Base-by-base conservation (phyloP, 768 basidiomycete genomes). In the Lactifluus hygrophoroides region DNA sequence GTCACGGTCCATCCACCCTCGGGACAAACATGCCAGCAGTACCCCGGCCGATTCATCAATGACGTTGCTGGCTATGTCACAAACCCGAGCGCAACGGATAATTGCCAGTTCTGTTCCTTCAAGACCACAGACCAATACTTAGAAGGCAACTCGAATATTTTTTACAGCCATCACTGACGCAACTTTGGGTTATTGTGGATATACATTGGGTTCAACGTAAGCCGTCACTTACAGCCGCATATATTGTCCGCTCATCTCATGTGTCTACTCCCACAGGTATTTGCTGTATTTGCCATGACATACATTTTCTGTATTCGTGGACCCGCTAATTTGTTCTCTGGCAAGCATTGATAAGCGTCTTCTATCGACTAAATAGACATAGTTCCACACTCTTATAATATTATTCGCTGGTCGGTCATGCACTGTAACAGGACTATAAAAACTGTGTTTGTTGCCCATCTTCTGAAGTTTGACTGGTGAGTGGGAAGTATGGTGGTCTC, bases 121-220 rank as follows among this genome's bases (percentile, higher is more conserved):
- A 67, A 73, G n/a, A 77, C 76, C 0, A 82, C 85, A 0, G 84
- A 90, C 67, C 68, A 76, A 42, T 88, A 80, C 74, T 70, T 88
- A 51, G 71, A 64, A 3, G 60, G 63, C 9, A 72, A 65, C 60
- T 86, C 90, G 71, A 85, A 83, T 63, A 84, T 89, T 32, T 74
- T 68, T 46, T 90, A 85, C 59, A 59, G 72, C 59, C 69, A 77
- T 49, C 70, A 69, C 37, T 82, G 79, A 77, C 69, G 79, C 27
- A 64, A 80, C 66, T 70, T 79, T 35, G 79, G 77, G 5, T 61
- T 82, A 44, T 66, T 82, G 64, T 71, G 70, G 60, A 76, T 67
- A 3, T 77, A 73, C 50, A 69, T 74, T 34, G 62, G 58, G 28
- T 79, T 78, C 51, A 79, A 79, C 51, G 78, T 79, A 60, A 51